phyloP scores from a whole-genome alignment of 1,284 basidiomycete genomes.

The Leccinum fallax region DNA sequence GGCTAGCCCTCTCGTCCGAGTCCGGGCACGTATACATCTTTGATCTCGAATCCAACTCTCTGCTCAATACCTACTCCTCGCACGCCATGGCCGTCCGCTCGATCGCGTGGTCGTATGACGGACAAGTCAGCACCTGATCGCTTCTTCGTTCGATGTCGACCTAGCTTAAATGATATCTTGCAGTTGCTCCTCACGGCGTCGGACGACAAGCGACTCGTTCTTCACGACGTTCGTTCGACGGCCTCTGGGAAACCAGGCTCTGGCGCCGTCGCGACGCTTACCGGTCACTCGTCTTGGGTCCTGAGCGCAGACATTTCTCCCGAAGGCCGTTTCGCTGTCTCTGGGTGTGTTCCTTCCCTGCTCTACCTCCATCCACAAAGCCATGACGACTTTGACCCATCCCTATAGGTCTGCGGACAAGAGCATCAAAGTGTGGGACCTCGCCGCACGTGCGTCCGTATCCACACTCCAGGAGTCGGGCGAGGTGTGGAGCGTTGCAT shows the following conservation, averaged over 20 bases:
- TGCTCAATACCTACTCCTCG: constrained; percentile 73
- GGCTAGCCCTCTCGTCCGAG: constrained; percentile 78
- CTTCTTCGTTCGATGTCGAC: constrained; percentile 18
- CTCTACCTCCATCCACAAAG: background rate
- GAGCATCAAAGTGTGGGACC: constrained; percentile 87
- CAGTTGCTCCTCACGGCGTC: constrained; percentile 84
- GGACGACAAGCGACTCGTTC: constrained; percentile 83
- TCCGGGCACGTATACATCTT: constrained; percentile 82
- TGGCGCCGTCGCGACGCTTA: constrained; percentile 79
- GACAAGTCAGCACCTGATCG: constrained; percentile 41
- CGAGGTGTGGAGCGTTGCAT: constrained; percentile 85
- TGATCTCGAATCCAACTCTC: constrained; percentile 66
- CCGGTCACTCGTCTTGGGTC: constrained; percentile 88
- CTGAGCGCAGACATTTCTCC: constrained; percentile 78
- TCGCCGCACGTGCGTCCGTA: constrained; percentile 74
- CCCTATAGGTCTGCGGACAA: constrained; percentile 75
- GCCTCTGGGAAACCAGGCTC: constrained; percentile 60
- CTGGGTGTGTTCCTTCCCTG: constrained; percentile 58
- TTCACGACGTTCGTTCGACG: constrained; percentile 78
- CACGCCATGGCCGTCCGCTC: constrained; percentile 87
- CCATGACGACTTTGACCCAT: background rate
- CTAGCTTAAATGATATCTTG: constrained; percentile 2
- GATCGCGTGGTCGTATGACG: constrained; percentile 83
- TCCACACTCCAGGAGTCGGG: constrained; percentile 77
- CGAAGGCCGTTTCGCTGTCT: constrained; percentile 74